Conservation (phyloP, 2,329 filamentous ascomycete genomes). For the Phyllosticta ampelicida region DNA sequence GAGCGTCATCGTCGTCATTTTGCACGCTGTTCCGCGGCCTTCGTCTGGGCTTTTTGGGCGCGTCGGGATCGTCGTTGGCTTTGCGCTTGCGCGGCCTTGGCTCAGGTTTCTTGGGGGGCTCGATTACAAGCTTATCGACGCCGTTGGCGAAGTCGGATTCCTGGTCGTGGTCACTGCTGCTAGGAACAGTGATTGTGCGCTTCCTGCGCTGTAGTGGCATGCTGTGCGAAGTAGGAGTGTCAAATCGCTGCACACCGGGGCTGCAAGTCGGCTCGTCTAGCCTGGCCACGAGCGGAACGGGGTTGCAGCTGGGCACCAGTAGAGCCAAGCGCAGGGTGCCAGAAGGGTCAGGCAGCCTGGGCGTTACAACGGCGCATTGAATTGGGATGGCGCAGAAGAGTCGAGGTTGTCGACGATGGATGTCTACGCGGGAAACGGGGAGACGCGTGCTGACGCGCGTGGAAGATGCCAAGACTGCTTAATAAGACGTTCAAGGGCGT, state of each 20-base stretch:
- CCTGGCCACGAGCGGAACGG: background rate
- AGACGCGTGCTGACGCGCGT: background rate
- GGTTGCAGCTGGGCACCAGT: background rate
- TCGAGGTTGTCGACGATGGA: too few relatives aligned
- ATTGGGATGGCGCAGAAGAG: background rate
- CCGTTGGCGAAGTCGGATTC: background rate
- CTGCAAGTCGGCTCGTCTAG: background rate
- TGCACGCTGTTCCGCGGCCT: slow-evolving; percentile 5
- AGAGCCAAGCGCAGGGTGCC: background rate
- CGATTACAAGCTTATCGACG: background rate
- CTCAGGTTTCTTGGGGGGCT: background rate
- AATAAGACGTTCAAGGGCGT: background rate
- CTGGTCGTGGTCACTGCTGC: slow-evolving; percentile 8
- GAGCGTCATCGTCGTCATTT: background rate
- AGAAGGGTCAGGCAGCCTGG: background rate
- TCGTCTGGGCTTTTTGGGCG: slow-evolving; percentile 5
- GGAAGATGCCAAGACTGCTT: background rate
- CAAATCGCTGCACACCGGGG: background rate
- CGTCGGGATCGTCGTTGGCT: background rate
- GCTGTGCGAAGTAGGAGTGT: background rate
- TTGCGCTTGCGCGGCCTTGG: background rate
- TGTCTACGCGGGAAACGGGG: background rate
- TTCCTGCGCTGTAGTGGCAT: slow-evolving; percentile 7
- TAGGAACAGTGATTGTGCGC: slow-evolving; percentile 2
- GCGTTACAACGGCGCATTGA: background rate